phyloP scores from a whole-genome alignment of 2,329 filamentous ascomycete genomes.

The Achaetomium macrosporum region DNA sequence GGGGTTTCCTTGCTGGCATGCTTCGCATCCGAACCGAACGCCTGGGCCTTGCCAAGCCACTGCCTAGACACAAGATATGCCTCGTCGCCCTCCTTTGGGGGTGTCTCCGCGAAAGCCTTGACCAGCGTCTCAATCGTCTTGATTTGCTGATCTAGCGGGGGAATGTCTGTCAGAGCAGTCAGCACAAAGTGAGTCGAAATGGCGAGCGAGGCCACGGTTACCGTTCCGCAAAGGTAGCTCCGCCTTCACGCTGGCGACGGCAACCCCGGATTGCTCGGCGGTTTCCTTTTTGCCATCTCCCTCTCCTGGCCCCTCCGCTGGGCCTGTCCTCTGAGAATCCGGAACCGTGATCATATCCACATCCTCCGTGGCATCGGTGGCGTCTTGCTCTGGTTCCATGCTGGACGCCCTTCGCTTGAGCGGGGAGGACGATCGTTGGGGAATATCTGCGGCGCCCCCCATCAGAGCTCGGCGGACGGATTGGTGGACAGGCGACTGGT shows the following conservation, averaged over 20 bases:
- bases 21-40: slow-evolving; percentile 55
- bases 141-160: slow-evolving; percentile 56
- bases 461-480: slow-evolving; percentile 50
- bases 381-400: slow-evolving; percentile 48
- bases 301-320: slow-evolving; percentile 15
- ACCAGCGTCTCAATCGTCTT: slow-evolving; percentile 61
- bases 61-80: slow-evolving; percentile 72
- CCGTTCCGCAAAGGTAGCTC: slow-evolving; percentile 24
- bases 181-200: not conserved
- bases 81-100: slow-evolving; percentile 63
- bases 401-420: slow-evolving; percentile 59
- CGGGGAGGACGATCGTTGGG: slow-evolving; percentile 58
- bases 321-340: slow-evolving; percentile 16
- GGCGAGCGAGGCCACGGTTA: slow-evolving; percentile 3
- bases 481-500: slow-evolving; percentile 47
- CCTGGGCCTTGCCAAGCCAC: slow-evolving; percentile 72
- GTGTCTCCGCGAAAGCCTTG: slow-evolving; percentile 44
- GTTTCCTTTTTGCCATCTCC: slow-evolving; percentile 1
- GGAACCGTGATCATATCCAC: slow-evolving; percentile 40
- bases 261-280: not conserved
- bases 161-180: slow-evolving; percentile 24
- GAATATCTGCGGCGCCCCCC: slow-evolving; percentile 52
- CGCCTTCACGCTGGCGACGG: slow-evolving; percentile 4
- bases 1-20: slow-evolving; percentile 53
- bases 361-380: slow-evolving; percentile 36